These are phyloP conservation scores for Trametes elegans DNA, from an alignment of 768 basidiomycete genomes.

Conservation along the genomic window DNA sequence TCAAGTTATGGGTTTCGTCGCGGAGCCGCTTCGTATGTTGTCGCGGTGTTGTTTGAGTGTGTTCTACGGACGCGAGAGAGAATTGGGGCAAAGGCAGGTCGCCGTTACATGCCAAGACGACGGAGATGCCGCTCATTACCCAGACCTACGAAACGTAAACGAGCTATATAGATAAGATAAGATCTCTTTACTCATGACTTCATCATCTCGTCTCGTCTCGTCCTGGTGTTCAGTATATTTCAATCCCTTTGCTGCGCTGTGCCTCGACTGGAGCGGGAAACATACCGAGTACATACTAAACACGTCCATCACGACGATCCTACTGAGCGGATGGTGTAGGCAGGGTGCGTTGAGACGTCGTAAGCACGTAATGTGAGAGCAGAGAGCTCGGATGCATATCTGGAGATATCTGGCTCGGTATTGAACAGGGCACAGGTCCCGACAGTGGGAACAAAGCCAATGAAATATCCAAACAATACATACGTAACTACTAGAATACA, in stretches of 20 bases:
- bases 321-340: too few relatives aligned
- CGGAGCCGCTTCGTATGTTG: not conserved
- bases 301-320: too few relatives aligned
- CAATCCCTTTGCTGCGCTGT: too few relatives aligned
- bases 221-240: too few relatives aligned
- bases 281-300: too few relatives aligned
- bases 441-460: too few relatives aligned
- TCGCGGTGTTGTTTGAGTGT: not conserved
- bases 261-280: too few relatives aligned
- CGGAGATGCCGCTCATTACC: not conserved
- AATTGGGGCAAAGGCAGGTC: not conserved
- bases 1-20: not conserved
- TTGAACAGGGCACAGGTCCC: too few relatives aligned
- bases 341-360: too few relatives aligned
- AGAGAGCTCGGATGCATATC: too few relatives aligned
- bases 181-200: constrained; percentile 15
- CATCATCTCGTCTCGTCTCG: constrained; percentile 18
- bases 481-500: constrained; percentile 9
- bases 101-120: constrained; percentile 20
- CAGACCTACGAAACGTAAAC: constrained; percentile 11
- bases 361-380: too few relatives aligned
- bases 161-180: constrained; percentile 18
- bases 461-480: constrained; percentile 1
- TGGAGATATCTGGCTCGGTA: too few relatives aligned
- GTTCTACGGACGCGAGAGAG: not conserved